A percentile compares a stretch with the other conserved stretches of the same genome.
Conservation (phyloP, 139 green algal genomes). For the Chlorella sp. region DNA sequence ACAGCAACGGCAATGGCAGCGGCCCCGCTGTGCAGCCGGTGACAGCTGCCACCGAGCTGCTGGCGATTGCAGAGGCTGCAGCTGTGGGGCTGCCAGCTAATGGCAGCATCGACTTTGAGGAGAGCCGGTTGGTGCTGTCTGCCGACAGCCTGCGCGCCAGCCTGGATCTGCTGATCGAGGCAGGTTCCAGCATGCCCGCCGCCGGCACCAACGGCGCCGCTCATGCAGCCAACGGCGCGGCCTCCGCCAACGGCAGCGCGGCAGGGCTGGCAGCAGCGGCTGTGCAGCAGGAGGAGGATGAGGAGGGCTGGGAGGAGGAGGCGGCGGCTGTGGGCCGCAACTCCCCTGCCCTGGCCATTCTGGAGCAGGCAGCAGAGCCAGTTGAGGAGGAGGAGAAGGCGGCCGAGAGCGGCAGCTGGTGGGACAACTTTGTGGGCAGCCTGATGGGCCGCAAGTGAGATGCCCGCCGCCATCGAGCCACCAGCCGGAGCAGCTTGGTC, state of each 20-base stretch:
- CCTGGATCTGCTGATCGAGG: no score
- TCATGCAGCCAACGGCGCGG: constrained; percentile 1
- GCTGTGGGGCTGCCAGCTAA: no score
- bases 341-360: not conserved
- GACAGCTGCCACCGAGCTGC: not conserved
- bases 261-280: not conserved
- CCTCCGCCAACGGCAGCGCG: not conserved
- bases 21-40: not conserved
- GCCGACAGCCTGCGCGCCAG: no score
- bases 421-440: not conserved
- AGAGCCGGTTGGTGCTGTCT: no score
- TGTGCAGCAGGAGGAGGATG: not conserved
- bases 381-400: constrained; percentile 8
- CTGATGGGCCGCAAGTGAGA: not conserved
- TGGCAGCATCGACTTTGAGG: no score
- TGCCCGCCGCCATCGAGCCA: no score
- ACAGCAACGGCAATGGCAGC: not conserved
- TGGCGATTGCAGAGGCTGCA: not conserved
- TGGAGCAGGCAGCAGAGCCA: not conserved
- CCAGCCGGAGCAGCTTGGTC: no score
- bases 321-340: not conserved
- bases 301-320: not conserved
- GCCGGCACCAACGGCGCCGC: not conserved
- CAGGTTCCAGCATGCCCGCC: no score
- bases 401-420: no score